A percentile compares a stretch with the other conserved stretches of the same genome.
Conservation (phyloP, 208 protist genomes). For the Lotmaria passim region DNA sequence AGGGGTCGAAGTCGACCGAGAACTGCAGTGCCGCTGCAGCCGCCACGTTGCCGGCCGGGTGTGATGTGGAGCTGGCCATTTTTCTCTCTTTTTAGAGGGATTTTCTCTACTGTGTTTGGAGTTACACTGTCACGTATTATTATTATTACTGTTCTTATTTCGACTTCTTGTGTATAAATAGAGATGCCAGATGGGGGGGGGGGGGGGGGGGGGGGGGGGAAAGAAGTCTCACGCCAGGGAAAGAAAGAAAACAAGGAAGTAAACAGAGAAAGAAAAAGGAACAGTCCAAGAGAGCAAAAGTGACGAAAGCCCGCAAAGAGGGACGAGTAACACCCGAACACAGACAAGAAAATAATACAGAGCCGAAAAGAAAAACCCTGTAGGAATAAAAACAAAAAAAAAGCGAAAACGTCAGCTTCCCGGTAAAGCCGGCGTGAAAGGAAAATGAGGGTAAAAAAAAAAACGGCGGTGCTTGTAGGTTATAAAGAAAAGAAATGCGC, state of each 20-base stretch:
- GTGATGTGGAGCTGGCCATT: background rate
- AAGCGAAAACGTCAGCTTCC: no score
- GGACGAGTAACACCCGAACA: no score
- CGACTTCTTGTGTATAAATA: background rate
- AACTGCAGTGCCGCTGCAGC: slow-evolving; percentile 28
- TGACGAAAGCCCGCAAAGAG: no score
- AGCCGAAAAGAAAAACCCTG: no score
- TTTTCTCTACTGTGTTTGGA: no score
- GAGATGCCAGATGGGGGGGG: no score
- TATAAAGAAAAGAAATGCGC: slow-evolving; percentile 4
- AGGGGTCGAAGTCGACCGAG: slow-evolving; percentile 28
- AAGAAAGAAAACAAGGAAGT: slow-evolving; percentile 6
- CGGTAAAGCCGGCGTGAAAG: no score
- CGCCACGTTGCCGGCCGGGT: background rate
- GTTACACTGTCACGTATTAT: background rate
- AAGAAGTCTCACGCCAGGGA: slow-evolving; percentile 13
- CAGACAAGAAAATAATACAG: no score
- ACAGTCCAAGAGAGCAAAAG: slow-evolving; percentile 6
- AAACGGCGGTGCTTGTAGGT: no score
- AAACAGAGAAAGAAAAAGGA: slow-evolving; percentile 13
- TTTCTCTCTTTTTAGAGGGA: background rate
- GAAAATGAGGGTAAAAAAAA: slow-evolving; percentile 21
- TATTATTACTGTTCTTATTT: background rate
- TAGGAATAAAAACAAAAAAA: slow-evolving; percentile 9
- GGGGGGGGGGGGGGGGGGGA: no score